phyloP scores from a whole-genome alignment of 306 rosid genomes.

The Coriaria nepalensis region DNA sequence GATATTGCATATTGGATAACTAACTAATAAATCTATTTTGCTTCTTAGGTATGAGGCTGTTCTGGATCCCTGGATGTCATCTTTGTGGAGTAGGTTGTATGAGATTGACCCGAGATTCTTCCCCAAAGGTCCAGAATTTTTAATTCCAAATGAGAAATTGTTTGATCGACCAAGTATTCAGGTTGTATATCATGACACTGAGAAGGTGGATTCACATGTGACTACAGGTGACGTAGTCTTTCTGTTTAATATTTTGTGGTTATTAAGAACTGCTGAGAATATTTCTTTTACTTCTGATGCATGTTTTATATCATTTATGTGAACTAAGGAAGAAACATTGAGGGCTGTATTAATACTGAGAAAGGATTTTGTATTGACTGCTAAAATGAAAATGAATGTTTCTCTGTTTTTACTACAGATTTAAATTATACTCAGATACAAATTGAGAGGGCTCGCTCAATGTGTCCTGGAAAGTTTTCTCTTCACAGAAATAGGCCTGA shows the following conservation, averaged over 20 bases:
- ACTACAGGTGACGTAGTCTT: conserved; percentile 42
- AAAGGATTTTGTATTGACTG: neutral
- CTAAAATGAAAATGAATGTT: neutral
- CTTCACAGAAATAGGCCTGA: conserved; percentile 46
- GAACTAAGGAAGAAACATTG: no score
- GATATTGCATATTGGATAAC: neutral
- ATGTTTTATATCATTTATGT: no score
- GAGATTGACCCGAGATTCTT: conserved; percentile 38
- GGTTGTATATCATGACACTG: conserved; percentile 41
- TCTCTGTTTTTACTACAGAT: conserved; percentile 31
- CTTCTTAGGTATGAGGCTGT: conserved; percentile 68
- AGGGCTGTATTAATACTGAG: no score
- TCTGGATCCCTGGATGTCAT: conserved; percentile 85
- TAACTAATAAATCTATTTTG: conserved; percentile 1
- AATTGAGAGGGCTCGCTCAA: conserved; percentile 56
- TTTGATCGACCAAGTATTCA: conserved; percentile 53
- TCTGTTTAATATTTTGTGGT: conserved; percentile 1
- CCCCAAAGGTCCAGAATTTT: conserved; percentile 47
- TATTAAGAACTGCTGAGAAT: neutral
- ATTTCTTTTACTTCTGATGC: neutral
- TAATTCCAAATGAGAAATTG: conserved; percentile 28
- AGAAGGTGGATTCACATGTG: conserved; percentile 29
- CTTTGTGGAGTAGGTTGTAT: conserved; percentile 54
- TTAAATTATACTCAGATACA: conserved; percentile 28
- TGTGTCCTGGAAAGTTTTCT: conserved; percentile 53